Percentiles rank a stretch among this genome's conserved stretches.
Conservation (phyloP, 257 asterid species). For the Phtheirospermum japonicum region DNA sequence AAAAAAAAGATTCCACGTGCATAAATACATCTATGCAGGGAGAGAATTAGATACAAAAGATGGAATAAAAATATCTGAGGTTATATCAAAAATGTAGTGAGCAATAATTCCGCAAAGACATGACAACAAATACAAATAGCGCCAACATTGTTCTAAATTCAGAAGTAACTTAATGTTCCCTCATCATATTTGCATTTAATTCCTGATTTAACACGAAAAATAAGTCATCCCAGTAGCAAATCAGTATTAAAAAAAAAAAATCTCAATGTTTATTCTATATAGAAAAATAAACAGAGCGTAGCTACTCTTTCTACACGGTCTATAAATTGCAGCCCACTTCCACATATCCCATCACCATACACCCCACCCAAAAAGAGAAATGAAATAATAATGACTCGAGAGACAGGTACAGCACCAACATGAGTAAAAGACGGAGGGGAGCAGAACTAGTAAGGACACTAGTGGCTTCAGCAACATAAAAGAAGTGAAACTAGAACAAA, state of each 20-base stretch:
- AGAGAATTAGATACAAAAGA: background rate
- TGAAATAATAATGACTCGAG: background rate
- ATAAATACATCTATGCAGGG: background rate
- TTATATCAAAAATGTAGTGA: background rate
- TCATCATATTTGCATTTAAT: background rate
- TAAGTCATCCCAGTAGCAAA: background rate
- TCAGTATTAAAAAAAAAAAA: too few species aligned
- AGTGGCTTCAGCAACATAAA: conserved; percentile 14
- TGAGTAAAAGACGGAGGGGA: background rate
- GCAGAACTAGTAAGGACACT: background rate
- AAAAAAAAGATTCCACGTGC: too few species aligned
- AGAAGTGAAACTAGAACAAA: conserved; percentile 11
- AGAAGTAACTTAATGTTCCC: background rate
- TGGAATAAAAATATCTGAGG: background rate
- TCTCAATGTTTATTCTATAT: too few species aligned
- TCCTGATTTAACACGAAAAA: background rate
- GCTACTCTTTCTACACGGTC: background rate
- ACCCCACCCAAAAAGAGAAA: background rate
- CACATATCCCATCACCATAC: background rate
- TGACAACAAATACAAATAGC: background rate
- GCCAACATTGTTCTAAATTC: background rate
- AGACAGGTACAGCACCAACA: background rate
- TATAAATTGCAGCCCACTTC: background rate
- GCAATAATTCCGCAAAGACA: background rate
- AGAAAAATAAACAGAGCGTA: too few species aligned